Base-by-base conservation (phyloP, 169 alveolate genomes). In the Eimeria necatrix region DNA sequence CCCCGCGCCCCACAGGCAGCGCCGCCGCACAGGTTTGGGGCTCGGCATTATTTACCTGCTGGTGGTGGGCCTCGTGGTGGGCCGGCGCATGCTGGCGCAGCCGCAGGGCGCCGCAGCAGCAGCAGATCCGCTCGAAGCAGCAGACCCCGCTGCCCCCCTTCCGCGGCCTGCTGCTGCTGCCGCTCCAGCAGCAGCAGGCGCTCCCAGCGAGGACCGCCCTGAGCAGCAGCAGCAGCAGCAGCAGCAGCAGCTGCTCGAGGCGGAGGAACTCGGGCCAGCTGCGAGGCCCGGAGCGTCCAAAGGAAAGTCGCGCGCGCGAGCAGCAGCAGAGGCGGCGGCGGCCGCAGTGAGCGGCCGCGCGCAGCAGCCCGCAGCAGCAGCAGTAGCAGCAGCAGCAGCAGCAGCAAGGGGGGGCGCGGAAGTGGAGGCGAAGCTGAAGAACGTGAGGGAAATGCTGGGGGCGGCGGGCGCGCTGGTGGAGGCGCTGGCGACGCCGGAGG, bases 191-290 rank as follows among this genome's bases (percentile, higher is more conserved):
- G 74, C 24, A 10, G 74, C 4, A 20, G 74, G 32, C 74, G 74
- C 9, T 16, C 4, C 41, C 24, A 61, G 74, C 24, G 24, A 6
- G 14, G 4, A 61, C 3, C 41, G n/a, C 24, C 22, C 74, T 1
- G 18, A 32, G 9, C 0, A 20, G 74, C 74, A 20, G 41, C 41
- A 32, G 74, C 74, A 20, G 74, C 74, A 20, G 74, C 74, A 61
- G 74, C 74, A 61, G 73, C 73, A 4, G n/a, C 73, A 61, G 73
- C 73, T 61, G 73, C n/a, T 61, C 32, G 74, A 61, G 74, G 41
- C 0, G 41, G 2, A 32, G 41, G 3, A 32, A 32, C 41, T 32
- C 41, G 41, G 41, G 3, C 41, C 41, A 2, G 41, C 41, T 32
- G 41, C 3, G 2, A 0, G 41, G 3, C 41, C 41, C 41, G 41